Conservation (phyloP, 805 yeast species). For the Saccharomycopsis sp. region DNA sequence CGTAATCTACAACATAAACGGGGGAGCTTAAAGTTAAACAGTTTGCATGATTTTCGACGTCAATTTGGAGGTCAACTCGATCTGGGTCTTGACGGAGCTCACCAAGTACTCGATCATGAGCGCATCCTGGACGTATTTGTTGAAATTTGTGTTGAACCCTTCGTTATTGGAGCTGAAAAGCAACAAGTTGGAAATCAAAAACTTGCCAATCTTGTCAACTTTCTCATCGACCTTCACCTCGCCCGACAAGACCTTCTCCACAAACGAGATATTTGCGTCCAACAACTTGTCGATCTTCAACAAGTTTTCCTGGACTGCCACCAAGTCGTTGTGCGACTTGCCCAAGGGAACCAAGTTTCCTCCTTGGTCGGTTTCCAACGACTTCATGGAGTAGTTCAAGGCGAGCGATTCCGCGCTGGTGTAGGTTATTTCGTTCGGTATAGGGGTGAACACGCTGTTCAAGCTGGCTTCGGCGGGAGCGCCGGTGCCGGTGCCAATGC, state of each 20-base stretch:
- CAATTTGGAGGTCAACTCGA: conserved; percentile 68
- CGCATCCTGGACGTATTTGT: conserved; percentile 69
- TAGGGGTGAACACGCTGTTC: conserved; percentile 47
- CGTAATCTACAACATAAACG: too few relatives aligned
- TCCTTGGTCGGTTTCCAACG: conserved; percentile 28
- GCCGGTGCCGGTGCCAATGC: conserved; percentile 48
- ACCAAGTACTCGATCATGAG: conserved; percentile 76
- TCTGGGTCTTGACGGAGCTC: conserved; percentile 75
- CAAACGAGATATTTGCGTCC: conserved; percentile 28
- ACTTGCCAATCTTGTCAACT: conserved; percentile 56
- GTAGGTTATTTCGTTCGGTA: conserved; percentile 56
- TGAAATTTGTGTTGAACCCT: conserved; percentile 51
- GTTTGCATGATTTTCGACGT: too few relatives aligned
- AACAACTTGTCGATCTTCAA: conserved; percentile 19
- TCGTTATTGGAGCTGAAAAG: conserved; percentile 38
- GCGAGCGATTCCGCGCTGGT: conserved; percentile 52
- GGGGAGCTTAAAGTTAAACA: too few relatives aligned
- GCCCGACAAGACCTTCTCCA: conserved; percentile 34
- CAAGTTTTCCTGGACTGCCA: conserved; percentile 39
- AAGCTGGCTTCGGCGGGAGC: conserved; percentile 26
- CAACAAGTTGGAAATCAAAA: conserved; percentile 48
- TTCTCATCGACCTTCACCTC: conserved; percentile 42
- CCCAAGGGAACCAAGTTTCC: conserved; percentile 28
- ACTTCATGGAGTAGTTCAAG: conserved; percentile 38
- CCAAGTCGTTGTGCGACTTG: conserved; percentile 34